Evolutionary conservation across 1,284 basidiomycete genomes (phyloP), one percentile per base, ranked within the genome.

Genomic region (Leccinum pachyderme): DNA sequence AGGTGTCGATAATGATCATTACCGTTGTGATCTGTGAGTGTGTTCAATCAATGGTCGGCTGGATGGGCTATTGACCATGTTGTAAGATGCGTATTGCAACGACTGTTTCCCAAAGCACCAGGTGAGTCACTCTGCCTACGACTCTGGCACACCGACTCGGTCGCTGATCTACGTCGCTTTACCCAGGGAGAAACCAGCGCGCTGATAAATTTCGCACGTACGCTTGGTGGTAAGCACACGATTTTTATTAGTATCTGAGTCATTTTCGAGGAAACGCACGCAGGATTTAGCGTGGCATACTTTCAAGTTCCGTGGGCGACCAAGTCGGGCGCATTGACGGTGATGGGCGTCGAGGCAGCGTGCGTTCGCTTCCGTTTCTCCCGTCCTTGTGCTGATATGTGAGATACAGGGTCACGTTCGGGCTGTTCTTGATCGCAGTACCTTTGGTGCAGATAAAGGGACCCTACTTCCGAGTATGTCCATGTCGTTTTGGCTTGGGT

Each of bases 1-100:
- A 83, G 56, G 67, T 82, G 6, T 75, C 82, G 0, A 71, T 81
- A 55, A 87, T 87, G 84, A 75, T 87, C 61, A 82, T 80, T 61
- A 87, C 85, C 0, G 83, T 86, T 31, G 82, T 80, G 1, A 74
- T 86, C 49, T 86, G 80, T 82, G 51, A 54, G 81, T 57, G 51
- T 47, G 51, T 47, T 47, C 35, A 11, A 48, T 46, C 7, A 13
- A 24, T 44, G 35, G 4, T 28, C 35, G 33, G 29, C 33, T 44
- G 3, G 24, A 50, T 24, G 22, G 47, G 24, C 15, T 31, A 22
- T 43, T 47, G 46, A 49, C 41, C 24, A 1, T 49, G 37, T 46
- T 33, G 6, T 4, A 56, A 83, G 81, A 83, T 56, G 81, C 83
- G 1, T 80, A 79, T 58, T 72, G 69, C 58, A 80, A 75, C 49